Base-by-base conservation (phyloP, 2,329 filamentous ascomycete species). In the Colletotrichum sp. region DNA sequence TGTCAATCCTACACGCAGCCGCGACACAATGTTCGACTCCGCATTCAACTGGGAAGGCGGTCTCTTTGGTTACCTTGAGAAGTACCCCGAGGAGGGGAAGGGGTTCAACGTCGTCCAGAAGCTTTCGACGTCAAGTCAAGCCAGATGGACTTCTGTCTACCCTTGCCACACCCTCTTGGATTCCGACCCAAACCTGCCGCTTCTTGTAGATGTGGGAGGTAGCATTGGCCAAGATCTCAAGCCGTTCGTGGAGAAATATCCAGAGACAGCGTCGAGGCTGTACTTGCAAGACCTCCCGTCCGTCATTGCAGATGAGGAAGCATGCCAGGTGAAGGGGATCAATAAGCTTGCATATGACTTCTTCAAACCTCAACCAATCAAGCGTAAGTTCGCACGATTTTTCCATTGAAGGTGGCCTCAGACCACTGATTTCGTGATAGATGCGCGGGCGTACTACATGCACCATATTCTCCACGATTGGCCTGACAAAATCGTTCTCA, bases 381-480 rank as follows among this genome's bases (percentile, higher is more conserved):
- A 81, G n/a, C 32, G 72, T 74, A 71, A 12, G 66, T 15, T 4
- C 18, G 6, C 6, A 21, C 15, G 24, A 59, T 3, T 34, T 4
- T 13, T 0, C 7, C 0, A 15, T 30, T n/a, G 16, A 62, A 12
- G 2, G 28, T 2, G 12, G 8, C 12, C 0, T n/a, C 18, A 34
- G 16, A 3, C 8, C 8, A 8, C 52, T 62, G 6, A 68, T 15
- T 5, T 5, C 5, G 4, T 8, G 8, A 1, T 18, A 72, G 70
- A 72, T 18, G 89, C 87, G 8, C 88, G 89, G 71, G 84, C 90
- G 63, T 91, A 89, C 81, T 82, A 91, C 70, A 81, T 92, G 76
- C 89, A 90, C 78, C 83, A 87, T 76, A 89, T 91, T 68, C 83
- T 92, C n/a, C 90, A 92, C 80, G 89, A 91, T 82, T 91, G 89